Base-by-base conservation (phyloP, 495 filamentous ascomycete genomes). In the Aspergillus nanangensis region DNA sequence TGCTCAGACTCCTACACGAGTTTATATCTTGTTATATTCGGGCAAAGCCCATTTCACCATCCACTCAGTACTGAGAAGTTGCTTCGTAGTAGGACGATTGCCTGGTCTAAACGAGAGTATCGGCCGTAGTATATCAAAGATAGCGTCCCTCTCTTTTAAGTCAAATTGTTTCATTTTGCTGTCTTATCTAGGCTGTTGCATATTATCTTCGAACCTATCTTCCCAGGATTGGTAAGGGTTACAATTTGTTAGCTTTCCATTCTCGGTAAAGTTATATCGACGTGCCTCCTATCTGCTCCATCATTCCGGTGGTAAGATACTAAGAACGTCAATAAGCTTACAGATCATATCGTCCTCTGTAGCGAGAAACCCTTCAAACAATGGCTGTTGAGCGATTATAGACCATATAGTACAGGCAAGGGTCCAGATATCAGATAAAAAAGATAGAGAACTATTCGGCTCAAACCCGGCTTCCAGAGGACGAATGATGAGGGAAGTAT, bases 81-180 rank as follows among this genome's bases (percentile, higher is more conserved):
- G 45, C 47, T 51, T 49, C 1, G 61, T 52, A 56, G 57, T 58
- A 34, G 53, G 53, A n/a, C 71, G 61, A 48, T 58, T 47, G 18
- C 59, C 59, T 2, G 71, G 68, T 35, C 54, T 62, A 36, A 67
- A 73, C 15, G 50, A 56, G n/a, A 75, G 57, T 65, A 75, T 73
- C 48, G 50, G 29, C 24, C 57, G 38, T 36, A 73, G 36, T 64
- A 74, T 60, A 3, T 42, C 46, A 14, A 66, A 52, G 5, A 74
- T 18, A 40, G 62, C 68, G 21, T 54, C 46, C 25, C 38, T 54
- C 44, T 73, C 68, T 14, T 9, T 40, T 32, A 31, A 0, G 17
- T 61, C 53, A 54, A 71, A 39, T 0, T 10, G 4, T n/a, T 32
- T 19, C 42, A 63, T 60, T 3, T 47, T 39, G 3, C 11, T 19